Evolutionary conservation across 768 basidiomycete species (phyloP), one percentile per base, ranked within the genome.

Genomic region (Boletus eberwhitei): DNA sequence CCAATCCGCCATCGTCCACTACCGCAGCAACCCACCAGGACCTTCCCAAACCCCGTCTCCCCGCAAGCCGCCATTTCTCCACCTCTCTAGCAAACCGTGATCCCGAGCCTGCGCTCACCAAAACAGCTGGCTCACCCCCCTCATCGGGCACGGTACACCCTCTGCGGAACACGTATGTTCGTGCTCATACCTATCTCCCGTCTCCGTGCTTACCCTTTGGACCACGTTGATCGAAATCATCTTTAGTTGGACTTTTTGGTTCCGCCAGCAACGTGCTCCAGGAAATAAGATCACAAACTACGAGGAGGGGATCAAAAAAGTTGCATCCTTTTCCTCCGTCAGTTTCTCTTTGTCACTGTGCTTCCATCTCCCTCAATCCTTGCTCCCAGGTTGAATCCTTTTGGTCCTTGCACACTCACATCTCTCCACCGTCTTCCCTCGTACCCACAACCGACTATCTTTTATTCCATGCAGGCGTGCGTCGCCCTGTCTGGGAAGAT

Each of bases 401-500:
- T 72, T 96, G 95, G 87, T 88, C 93, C 22, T 76, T 98, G 55
- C 90, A 91, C 79, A 93, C 94, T 5, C 96, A 98, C 70, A 81
- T 98, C 26, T 79, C 86, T 6, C 85, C 91, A 0, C 93, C 95
- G 2, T 93, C 91, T 2, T 79, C 81, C 13, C 80, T 98, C 24
- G 79, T 84, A 12, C 88, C 94, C 7, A 96, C 93, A 4, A 96
- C 95, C 5, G 96, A 98, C 73, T 92, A 96, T 59, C 85, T 98
- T 32, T 81, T 97, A 59, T 97, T 98, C 76, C 91, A 94, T 62
- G 77, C 83, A 3, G 86, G 86, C 38, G 79, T 98, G 53, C 86
- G 87, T 22, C 81, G 92, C 40, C 95, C 96, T 1, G 88, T 96
- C 3, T 98, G 96, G 96, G 96, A 98, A 69, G 94, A 97, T 71